A percentile compares a stretch with the other conserved stretches of the same genome.
These are phyloP conservation scores for Haplographium delicatum DNA, from an alignment of 495 filamentous ascomycete species.

Conservation along the genomic window DNA sequence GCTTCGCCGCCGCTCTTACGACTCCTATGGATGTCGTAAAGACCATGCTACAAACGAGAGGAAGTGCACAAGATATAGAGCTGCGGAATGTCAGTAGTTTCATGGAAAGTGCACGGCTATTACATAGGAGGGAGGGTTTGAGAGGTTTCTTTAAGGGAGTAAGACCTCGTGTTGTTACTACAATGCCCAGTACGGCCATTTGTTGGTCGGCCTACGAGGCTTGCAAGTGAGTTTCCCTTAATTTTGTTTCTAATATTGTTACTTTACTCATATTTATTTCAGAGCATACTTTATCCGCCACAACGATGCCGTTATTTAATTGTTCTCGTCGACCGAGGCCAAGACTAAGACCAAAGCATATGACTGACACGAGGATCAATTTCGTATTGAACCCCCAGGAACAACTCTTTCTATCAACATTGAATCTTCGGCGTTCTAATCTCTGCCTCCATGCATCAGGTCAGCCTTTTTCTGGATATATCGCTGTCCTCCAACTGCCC, in stretches of 20 bases:
- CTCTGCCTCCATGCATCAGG: no score
- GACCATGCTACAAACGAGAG: conserved; percentile 90
- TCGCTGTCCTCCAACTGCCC: no score
- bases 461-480: no score
- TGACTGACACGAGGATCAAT: no score
- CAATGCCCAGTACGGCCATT: conserved; percentile 97
- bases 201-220: conserved; percentile 80
- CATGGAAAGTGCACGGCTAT: conserved; percentile 70
- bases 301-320: conserved; percentile 31
- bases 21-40: conserved; percentile 98
- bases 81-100: conserved; percentile 82
- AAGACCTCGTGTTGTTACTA: conserved; percentile 85
- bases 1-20: conserved; percentile 86
- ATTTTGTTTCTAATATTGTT: neutral
- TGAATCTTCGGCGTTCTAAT: no score
- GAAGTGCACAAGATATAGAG: conserved; percentile 72
- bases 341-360: neutral
- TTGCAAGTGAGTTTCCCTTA: conserved; percentile 43
- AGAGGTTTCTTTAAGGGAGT: conserved; percentile 89
- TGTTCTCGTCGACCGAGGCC: neutral
- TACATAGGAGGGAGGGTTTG: conserved; percentile 79
- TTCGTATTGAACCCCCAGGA: no score
- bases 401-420: no score
- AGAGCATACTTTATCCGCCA: conserved; percentile 54
- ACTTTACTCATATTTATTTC: conserved; percentile 19